Evolutionary conservation across 2,329 filamentous ascomycete species (phyloP), one percentile per base, ranked within the genome.

Genomic region (Fusarium sp.): DNA sequence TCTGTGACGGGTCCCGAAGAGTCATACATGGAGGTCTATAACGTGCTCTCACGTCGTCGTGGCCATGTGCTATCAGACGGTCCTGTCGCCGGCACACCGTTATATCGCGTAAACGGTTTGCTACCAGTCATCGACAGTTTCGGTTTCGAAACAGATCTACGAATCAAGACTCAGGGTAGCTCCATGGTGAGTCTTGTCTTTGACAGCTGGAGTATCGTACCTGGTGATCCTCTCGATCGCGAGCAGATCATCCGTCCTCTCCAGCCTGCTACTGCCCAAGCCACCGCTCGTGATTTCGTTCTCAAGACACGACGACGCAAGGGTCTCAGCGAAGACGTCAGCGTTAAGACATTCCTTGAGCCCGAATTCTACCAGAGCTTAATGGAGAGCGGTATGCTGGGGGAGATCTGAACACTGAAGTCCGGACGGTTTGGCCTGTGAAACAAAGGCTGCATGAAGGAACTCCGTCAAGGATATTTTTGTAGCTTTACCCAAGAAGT

Each of bases 51-150:
- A 9, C 89, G 94, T 54, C 90, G 96, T 64, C 87, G 96, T 73
- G 96, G 96, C 1, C 96, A 99, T 81, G 95, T 99, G 29, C 85
- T 99, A 27, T 91, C 92, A n/a, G 96, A 99, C 78, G 94, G 93
- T 0, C 95, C 95, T 16, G 93, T 99, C 66, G 94, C 95, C 0
- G 96, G 96, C 25, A 98, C 96, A 12, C 96, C 95, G 7, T 87
- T 99, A 14, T 98, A 98, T 82, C 91, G 92, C 24, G 95, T 98
- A 56, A 92, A 91, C 75, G 96, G 96, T 6, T 86, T 98, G 52
- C 90, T 99, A 59, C 96, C 96, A 12, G 96, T 98, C 64, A 97
- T 99, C 78, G 96, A 99, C 83, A 94, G 91, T 30, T 99, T 99
- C 77, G 96, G 96, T 22, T 98, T 99, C 81, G 96, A 99, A 84